A percentile compares a stretch with the other conserved stretches of the same genome.
Evolutionary conservation across 768 basidiomycete genomes (phyloP).

Genomic region (Agrocybe praecox): DNA sequence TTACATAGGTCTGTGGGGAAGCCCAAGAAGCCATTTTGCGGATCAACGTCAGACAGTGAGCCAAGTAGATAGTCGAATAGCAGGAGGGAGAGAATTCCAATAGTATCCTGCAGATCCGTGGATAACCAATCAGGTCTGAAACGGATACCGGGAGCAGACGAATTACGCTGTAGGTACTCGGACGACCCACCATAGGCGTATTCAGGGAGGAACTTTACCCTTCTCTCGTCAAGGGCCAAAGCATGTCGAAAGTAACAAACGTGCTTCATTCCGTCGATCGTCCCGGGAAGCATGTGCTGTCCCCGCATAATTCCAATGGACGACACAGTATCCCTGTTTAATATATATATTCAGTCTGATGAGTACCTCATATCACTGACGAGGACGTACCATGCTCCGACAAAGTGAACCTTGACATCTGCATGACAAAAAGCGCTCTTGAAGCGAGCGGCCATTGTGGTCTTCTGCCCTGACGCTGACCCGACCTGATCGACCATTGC

Average conservation of each 20-base stretch:
- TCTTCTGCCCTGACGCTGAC: neutral
- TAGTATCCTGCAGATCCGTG: no score
- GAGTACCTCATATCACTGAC: neutral
- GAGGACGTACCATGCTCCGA: conserved; percentile 9
- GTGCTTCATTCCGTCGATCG: conserved; percentile 23
- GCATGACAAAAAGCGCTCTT: conserved; percentile 20
- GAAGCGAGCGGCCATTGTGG: conserved; percentile 13
- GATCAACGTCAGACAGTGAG: no score
- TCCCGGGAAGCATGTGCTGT: conserved; percentile 15
- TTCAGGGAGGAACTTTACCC: conserved; percentile 35
- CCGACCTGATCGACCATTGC: neutral
- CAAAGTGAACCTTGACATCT: conserved; percentile 30
- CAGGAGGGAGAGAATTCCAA: no score
- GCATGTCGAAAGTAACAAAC: conserved; percentile 36
- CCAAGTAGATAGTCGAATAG: no score
- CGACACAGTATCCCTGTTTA: conserved; percentile 34
- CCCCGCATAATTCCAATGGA: conserved; percentile 27
- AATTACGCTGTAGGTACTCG: no score
- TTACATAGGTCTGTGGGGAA: no score
- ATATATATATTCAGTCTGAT: neutral
- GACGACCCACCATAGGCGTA: conserved; percentile 16
- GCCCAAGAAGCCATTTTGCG: no score
- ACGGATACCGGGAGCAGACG: no score
- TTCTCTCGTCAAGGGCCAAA: conserved; percentile 33
- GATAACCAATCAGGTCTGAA: no score